Conservation (phyloP, 2,329 filamentous ascomycete species). For the Plenodomus lindquistii region DNA sequence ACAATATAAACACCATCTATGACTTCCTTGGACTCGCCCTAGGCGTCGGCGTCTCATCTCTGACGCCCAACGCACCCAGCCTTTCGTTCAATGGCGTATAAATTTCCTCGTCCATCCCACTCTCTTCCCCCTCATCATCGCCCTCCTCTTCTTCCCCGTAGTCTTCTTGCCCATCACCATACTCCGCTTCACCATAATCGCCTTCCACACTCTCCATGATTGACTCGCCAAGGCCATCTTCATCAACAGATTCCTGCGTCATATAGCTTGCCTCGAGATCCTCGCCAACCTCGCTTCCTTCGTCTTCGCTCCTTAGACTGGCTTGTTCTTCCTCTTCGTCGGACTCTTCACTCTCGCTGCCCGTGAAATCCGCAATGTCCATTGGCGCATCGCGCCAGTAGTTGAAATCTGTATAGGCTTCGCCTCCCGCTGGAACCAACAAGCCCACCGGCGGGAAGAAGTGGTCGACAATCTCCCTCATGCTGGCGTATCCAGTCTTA, state of each 20-base stretch:
- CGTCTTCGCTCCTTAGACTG: constrained; percentile 56
- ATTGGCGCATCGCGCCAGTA: constrained; percentile 90
- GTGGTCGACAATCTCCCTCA: constrained; percentile 96
- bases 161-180: constrained; percentile 27
- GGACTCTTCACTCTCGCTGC: constrained; percentile 64
- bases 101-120: constrained; percentile 12
- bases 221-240: constrained; percentile 47
- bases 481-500: constrained; percentile 95
- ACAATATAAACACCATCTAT: too few relatives aligned
- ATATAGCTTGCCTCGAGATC: constrained; percentile 62
- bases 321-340: constrained; percentile 54
- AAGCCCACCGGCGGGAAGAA: constrained; percentile 93
- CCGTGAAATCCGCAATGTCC: constrained; percentile 86
- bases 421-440: constrained; percentile 84
- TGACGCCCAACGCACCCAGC: not conserved
- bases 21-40: not conserved
- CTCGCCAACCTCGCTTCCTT: constrained; percentile 50
- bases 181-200: constrained; percentile 27
- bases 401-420: constrained; percentile 95
- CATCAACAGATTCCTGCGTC: constrained; percentile 55
- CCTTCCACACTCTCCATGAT: constrained; percentile 56
- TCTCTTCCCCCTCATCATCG: constrained; percentile 23
- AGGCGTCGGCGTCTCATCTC: not conserved
- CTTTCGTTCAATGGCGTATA: not conserved
- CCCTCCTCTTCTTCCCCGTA: constrained; percentile 25